Conservation (phyloP, 2,329 filamentous ascomycete species). For the Penicillium occitanis region DNA sequence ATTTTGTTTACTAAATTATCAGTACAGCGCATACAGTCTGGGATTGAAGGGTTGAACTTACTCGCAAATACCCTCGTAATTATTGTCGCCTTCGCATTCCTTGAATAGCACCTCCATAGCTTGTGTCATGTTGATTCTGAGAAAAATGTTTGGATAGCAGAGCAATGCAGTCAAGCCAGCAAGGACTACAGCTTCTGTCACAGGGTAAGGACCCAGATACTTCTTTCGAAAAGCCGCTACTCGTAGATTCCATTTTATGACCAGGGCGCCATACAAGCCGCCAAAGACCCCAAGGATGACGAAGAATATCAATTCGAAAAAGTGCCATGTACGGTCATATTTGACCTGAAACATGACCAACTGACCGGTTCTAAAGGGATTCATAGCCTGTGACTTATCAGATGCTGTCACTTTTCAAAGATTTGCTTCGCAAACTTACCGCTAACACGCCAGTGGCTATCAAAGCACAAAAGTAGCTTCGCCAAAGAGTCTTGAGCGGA, state of each 20-base stretch:
- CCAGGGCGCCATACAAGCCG: slow-evolving; percentile 90
- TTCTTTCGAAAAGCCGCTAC: slow-evolving; percentile 92
- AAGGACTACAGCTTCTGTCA: slow-evolving; percentile 81
- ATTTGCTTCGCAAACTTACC: slow-evolving; percentile 37
- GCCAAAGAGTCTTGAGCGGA: slow-evolving; percentile 94
- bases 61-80: slow-evolving; percentile 89
- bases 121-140: slow-evolving; percentile 98
- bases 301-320: slow-evolving; percentile 93
- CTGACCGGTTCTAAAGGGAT: slow-evolving; percentile 94
- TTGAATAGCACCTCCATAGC: slow-evolving; percentile 98
- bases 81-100: slow-evolving; percentile 85
- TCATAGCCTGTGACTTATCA: slow-evolving; percentile 66
- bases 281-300: slow-evolving; percentile 89
- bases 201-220: slow-evolving; percentile 78
- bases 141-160: slow-evolving; percentile 95
- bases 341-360: slow-evolving; percentile 98
- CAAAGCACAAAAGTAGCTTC: slow-evolving; percentile 95
- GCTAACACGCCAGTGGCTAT: slow-evolving; percentile 91
- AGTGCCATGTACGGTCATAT: slow-evolving; percentile 96
- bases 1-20: slow-evolving; percentile 55
- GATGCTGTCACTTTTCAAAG: background rate
- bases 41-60: slow-evolving; percentile 34
- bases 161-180: slow-evolving; percentile 82
- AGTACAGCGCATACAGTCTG: background rate
- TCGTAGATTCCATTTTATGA: slow-evolving; percentile 96